These are phyloP conservation scores for Flaveria robusta DNA, from an alignment of 129 eudicot genomes.

Conservation along the genomic window DNA sequence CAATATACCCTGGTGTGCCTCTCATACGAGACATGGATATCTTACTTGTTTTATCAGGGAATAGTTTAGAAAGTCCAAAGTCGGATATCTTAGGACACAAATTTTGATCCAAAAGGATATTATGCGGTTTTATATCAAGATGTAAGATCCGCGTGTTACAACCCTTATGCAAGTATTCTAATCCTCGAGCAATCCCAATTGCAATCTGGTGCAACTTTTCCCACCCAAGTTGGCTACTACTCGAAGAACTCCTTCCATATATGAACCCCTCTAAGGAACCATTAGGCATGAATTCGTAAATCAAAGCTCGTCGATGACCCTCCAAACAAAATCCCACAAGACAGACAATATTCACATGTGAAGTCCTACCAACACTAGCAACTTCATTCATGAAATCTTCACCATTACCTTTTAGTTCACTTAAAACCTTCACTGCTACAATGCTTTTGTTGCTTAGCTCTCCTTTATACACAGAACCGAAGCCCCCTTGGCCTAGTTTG, in stretches of 20 bases:
- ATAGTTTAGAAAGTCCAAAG: constrained; percentile 3
- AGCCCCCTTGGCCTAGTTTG: not conserved
- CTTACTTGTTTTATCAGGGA: constrained; percentile 1
- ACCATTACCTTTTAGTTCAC: not conserved
- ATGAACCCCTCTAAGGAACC: not conserved
- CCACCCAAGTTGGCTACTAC: not conserved
- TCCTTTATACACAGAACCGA: not conserved
- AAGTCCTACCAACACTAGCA: not conserved
- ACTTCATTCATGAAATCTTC: constrained; percentile 8
- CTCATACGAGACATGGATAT: not conserved
- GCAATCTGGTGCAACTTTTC: not conserved
- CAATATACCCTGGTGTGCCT: not conserved
- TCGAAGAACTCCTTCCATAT: not conserved
- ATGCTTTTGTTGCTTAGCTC: not conserved
- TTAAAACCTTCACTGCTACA: not conserved
- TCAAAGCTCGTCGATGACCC: constrained; percentile 2
- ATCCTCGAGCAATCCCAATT: constrained; percentile 2
- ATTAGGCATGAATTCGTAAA: constrained; percentile 4
- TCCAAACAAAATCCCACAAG: constrained; percentile 7
- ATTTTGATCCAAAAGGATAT: not conserved
- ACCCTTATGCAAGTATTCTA: constrained; percentile 7
- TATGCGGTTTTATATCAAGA: constrained; percentile 1
- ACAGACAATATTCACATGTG: not conserved
- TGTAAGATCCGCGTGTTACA: not conserved
- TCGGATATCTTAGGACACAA: constrained; percentile 3